Evolutionary conservation across 352 stramenopile species (phyloP), one percentile per base, ranked within the genome.

Genomic region (Pythium apleroticum): DNA sequence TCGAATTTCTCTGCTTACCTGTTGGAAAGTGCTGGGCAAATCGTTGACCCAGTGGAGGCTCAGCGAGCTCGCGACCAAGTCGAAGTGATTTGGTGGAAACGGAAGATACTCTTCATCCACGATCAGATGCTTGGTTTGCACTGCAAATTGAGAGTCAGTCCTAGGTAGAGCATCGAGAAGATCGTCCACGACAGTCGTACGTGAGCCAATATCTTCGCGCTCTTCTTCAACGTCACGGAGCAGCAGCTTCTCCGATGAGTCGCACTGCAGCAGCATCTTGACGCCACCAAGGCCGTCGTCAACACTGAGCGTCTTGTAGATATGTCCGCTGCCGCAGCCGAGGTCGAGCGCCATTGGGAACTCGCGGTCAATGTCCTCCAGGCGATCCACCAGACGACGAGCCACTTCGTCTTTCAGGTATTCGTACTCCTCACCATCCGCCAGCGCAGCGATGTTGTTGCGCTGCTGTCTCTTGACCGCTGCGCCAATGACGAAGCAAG

Each of bases 31-130:
- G 66, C 78, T 80, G 8, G 94, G 91, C 10, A 99, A 78, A 75
- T 99, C 93, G 75, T 99, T 99, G 20, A 98, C 85, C 97, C 97
- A 99, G 73, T 99, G 97, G 56, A 99, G 74, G 17, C 79, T 83
- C 59, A 98, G 77, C 8, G 79, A 97, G 72, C 88, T 98, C 65
- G 99, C 85, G 17, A 99, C 93, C n/a, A 99, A 66, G 74, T 99
- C 97, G 71, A 99, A 99, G 50, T 97, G 97, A 22, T 85, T 78
- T n/a, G 88, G 86, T 2, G 91, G 87, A 77, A 99, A 99, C 7
- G 96, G 95, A 25, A 99, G 76, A 56, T 91, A 95, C 59, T 97
- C 95, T 69, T 98, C 93, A 72, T 99, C 94, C 31, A 84, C 88
- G 20, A 84, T 72, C 52, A 97, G 30, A 27, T 93, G 79, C 69